phyloP scores from a whole-genome alignment of 2,329 filamentous ascomycete species.

The Calonectria crousiana region DNA sequence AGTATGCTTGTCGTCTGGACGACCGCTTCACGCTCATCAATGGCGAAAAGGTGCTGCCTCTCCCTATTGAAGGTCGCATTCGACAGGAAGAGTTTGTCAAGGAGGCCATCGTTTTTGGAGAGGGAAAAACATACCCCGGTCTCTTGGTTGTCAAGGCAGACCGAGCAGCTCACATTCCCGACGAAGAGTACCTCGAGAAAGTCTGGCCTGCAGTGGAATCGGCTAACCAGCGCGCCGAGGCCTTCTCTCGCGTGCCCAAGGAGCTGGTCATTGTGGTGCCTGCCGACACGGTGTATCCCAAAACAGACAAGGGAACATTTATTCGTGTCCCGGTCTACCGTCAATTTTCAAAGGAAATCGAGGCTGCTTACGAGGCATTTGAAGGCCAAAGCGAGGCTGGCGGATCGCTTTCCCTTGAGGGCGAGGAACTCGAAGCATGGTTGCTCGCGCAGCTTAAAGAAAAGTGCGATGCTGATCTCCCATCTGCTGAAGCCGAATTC shows the following conservation, averaged over 20 bases:
- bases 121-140: constrained; percentile 64
- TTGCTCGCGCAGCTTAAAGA: constrained; percentile 43
- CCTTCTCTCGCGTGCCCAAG: constrained; percentile 64
- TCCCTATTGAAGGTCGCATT: constrained; percentile 65
- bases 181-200: constrained; percentile 58
- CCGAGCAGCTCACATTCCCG: constrained; percentile 53
- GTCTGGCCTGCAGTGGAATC: constrained; percentile 64
- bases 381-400: constrained; percentile 25
- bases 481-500: constrained; percentile 58
- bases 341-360: constrained; percentile 58
- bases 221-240: constrained; percentile 63
- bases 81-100: constrained; percentile 64
- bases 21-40: constrained; percentile 60
- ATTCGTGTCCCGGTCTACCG: constrained; percentile 64
- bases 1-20: constrained; percentile 59
- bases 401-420: neutral
- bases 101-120: constrained; percentile 70
- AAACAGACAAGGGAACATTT: constrained; percentile 66
- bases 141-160: constrained; percentile 65
- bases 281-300: constrained; percentile 56
- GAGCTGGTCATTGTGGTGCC: constrained; percentile 66
- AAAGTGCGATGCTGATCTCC: constrained; percentile 39
- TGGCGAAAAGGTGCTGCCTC: constrained; percentile 61
- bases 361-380: constrained; percentile 49
- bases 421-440: constrained; percentile 48